These are phyloP conservation scores for Willaertia magna DNA, from an alignment of 208 protist species.

Conservation along the genomic window DNA sequence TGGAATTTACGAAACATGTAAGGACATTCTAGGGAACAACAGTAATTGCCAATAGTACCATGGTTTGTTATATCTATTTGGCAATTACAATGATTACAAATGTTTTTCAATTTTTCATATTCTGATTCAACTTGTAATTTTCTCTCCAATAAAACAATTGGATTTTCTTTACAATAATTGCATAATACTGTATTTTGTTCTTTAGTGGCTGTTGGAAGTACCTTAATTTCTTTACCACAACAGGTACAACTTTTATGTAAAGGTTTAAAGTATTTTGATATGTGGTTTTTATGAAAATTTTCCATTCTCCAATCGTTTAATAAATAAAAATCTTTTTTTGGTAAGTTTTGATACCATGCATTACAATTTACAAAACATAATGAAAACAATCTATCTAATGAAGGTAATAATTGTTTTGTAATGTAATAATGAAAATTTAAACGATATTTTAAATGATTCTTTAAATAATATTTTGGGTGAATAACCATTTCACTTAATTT, in stretches of 20 bases:
- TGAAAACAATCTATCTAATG: constrained; percentile 43
- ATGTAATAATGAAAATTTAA: constrained; percentile 61
- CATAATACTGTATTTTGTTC: neutral
- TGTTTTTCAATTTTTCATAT: neutral
- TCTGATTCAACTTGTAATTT: neutral
- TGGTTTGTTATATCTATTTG: neutral
- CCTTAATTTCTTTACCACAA: neutral
- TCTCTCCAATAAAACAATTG: neutral
- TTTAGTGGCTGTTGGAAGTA: neutral
- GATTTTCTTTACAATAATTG: neutral
- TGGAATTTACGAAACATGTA: too few relatives aligned
- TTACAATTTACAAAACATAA: constrained; percentile 13
- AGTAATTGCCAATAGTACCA: too few relatives aligned
- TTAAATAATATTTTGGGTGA: constrained; percentile 8
- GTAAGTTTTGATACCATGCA: neutral
- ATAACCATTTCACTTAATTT: constrained; percentile 48
- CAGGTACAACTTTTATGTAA: neutral
- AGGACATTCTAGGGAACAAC: too few relatives aligned
- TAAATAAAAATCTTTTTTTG: neutral
- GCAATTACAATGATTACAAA: neutral
- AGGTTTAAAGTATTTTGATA: neutral
- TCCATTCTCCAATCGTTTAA: neutral
- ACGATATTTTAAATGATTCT: neutral
- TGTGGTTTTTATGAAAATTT: neutral
- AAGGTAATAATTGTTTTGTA: constrained; percentile 57